phyloP scores from a whole-genome alignment of 208 protist species.

The Leishmania braziliensis region DNA sequence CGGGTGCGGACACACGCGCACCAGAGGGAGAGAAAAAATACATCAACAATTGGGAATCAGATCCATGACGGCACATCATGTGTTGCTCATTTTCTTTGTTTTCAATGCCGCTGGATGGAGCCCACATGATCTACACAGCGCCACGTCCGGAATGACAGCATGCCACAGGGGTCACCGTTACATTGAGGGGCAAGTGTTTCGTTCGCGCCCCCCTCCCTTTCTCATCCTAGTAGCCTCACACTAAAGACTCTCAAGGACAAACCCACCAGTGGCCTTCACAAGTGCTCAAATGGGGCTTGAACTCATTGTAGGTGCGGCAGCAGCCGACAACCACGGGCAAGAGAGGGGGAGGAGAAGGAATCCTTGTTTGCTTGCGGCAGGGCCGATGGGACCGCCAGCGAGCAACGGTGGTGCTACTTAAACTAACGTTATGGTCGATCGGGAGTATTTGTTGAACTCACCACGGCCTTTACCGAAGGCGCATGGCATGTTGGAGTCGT shows the following conservation, averaged over 20 bases:
- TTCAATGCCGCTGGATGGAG: background rate
- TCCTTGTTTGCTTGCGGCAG: background rate
- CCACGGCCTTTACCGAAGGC: conserved; percentile 17
- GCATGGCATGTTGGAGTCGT: conserved; percentile 14
- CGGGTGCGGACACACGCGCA: background rate
- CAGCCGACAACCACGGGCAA: background rate
- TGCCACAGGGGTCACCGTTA: background rate
- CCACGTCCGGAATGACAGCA: background rate
- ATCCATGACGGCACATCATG: background rate
- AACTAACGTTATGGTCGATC: conserved; percentile 9
- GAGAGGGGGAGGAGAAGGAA: background rate
- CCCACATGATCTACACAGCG: background rate
- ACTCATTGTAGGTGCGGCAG: background rate
- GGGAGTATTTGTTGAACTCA: conserved; percentile 18
- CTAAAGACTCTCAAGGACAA: background rate
- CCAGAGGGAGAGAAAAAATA: background rate
- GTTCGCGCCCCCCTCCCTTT: background rate
- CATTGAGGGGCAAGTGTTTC: background rate
- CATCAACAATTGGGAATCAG: background rate
- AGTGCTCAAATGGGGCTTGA: background rate
- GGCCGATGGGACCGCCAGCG: background rate
- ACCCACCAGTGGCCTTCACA: background rate
- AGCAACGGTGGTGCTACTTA: background rate
- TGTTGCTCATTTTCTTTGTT: background rate
- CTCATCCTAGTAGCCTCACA: background rate